Conservation (phyloP, 805 yeast species). For the Blastobotrys peoriensis region DNA sequence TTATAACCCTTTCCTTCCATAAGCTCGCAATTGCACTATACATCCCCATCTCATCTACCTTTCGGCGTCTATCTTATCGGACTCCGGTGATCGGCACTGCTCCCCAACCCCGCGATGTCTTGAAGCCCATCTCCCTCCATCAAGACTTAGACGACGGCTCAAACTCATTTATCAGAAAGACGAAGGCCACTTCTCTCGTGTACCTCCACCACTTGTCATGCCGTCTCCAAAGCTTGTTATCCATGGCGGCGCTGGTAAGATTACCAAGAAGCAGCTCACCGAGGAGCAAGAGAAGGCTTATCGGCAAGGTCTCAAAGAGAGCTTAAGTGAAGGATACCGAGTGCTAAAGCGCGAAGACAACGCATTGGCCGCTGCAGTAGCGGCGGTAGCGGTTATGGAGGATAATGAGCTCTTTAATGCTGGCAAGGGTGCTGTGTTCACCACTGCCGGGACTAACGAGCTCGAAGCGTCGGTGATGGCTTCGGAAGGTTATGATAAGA, state of each 20-base stretch:
- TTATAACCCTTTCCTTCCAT: no score
- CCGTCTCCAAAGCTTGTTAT: neutral
- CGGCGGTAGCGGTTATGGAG: neutral
- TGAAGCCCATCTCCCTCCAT: no score
- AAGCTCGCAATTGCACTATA: no score
- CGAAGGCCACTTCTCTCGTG: no score
- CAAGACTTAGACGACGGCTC: no score
- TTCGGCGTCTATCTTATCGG: no score
- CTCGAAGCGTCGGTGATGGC: neutral
- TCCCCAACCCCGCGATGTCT: no score
- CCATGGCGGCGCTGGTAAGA: conserved; percentile 1
- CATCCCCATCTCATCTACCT: no score
- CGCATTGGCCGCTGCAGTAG: neutral
- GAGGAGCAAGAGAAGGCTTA: neutral
- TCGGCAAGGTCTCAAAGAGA: neutral
- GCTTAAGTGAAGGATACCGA: neutral
- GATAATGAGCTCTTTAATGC: neutral
- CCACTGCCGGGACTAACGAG: neutral
- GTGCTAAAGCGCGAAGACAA: neutral
- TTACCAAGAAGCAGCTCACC: neutral
- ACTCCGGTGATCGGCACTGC: no score
- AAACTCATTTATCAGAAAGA: no score
- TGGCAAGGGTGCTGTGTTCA: conserved; percentile 1
- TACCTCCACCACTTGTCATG: no score
- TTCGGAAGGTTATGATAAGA: neutral